A percentile compares a stretch with the other conserved stretches of the same genome.
Evolutionary conservation across 495 filamentous ascomycete genomes (phyloP).

Genomic region (Elasticomyces elasticus): DNA sequence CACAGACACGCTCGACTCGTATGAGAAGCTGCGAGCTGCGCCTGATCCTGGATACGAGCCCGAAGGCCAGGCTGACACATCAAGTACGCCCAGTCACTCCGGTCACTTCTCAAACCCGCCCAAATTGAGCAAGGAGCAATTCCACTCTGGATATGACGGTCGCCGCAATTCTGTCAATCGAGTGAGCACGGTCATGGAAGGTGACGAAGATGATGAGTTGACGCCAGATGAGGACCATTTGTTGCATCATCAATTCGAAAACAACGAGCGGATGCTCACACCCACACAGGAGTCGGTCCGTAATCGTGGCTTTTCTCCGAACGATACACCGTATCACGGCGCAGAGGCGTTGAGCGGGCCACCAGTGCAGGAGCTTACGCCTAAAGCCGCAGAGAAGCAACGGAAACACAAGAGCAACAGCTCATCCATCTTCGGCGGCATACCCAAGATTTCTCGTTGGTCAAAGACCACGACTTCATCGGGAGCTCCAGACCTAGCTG

Average conservation of each 20-base stretch:
- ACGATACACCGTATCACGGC: conserved; percentile 63
- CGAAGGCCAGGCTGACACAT: conserved; percentile 69
- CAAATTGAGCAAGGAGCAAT: conserved; percentile 42
- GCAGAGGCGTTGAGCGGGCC: conserved; percentile 38
- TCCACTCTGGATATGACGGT: conserved; percentile 45
- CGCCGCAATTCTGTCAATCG: conserved; percentile 63
- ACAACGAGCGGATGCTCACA: conserved; percentile 32
- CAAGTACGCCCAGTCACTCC: conserved; percentile 64
- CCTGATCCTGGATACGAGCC: conserved; percentile 64
- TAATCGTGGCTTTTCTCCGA: conserved; percentile 42
- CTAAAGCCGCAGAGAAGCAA: conserved; percentile 61
- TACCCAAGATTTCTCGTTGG: conserved; percentile 89
- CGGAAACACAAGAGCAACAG: conserved; percentile 85
- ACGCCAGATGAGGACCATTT: conserved; percentile 22
- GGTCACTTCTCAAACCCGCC: conserved; percentile 65
- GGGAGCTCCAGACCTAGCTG: conserved; percentile 32
- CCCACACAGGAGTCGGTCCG: conserved; percentile 33
- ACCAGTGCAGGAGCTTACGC: conserved; percentile 66
- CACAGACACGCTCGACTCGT: conserved; percentile 34
- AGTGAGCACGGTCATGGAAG: conserved; percentile 78
- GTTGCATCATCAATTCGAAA: conserved; percentile 24
- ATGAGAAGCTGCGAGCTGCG: conserved; percentile 47
- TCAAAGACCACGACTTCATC: conserved; percentile 89
- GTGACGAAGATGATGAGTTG: conserved; percentile 30
- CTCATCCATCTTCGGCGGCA: conserved; percentile 61